Conservation (phyloP, 2,329 filamentous ascomycete genomes). For the Calycina herbarum region DNA sequence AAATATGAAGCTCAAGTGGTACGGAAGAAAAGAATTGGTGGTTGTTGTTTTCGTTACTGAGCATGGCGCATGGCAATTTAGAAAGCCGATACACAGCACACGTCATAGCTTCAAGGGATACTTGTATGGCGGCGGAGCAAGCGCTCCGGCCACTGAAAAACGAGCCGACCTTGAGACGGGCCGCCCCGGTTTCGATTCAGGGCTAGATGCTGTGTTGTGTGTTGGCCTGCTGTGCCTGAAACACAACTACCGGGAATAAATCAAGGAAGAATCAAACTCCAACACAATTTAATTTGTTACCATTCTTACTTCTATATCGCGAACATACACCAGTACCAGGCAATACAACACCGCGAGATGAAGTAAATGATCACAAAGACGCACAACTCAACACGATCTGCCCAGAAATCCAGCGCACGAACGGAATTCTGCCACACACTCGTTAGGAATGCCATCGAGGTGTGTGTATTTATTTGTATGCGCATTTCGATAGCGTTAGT, state of each 20-base stretch:
- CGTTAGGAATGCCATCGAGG: too few relatives aligned
- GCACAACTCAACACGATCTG: neutral
- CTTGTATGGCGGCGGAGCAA: neutral
- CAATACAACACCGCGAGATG: neutral
- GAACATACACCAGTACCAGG: neutral
- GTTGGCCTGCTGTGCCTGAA: neutral
- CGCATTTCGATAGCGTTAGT: too few relatives aligned
- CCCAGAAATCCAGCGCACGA: neutral
- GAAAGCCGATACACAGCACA: neutral
- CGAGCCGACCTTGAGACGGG: neutral
- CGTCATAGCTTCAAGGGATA: neutral
- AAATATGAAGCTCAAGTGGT: neutral
- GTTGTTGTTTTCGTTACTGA: neutral
- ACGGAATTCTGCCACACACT: neutral
- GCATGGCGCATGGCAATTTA: neutral
- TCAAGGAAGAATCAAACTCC: neutral
- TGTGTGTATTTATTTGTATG: too few relatives aligned
- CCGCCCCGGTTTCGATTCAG: neutral
- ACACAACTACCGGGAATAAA: neutral
- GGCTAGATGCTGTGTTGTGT: neutral
- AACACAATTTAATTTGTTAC: neutral
- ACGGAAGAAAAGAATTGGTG: neutral
- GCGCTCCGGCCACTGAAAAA: neutral
- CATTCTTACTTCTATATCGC: neutral
- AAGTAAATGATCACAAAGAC: neutral